These are phyloP conservation scores for Voacanga thouarsii DNA, from an alignment of 257 asterid genomes.

Conservation along the genomic window DNA sequence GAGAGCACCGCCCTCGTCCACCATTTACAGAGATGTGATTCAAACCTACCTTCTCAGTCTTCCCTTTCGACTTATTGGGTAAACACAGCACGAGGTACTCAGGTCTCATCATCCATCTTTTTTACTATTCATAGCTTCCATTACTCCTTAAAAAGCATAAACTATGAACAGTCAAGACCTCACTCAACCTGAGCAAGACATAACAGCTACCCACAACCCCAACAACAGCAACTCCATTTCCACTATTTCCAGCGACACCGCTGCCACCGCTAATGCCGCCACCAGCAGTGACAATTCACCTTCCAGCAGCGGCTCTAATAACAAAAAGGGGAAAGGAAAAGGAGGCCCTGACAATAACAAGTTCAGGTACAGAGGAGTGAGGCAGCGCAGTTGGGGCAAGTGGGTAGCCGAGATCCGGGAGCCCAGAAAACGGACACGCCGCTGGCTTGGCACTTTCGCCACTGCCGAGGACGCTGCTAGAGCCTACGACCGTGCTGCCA, in stretches of 20 bases:
- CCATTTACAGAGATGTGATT: constrained; percentile 44
- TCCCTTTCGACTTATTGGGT: constrained; percentile 50
- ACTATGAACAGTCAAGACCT: constrained; percentile 57
- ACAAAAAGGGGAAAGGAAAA: constrained; percentile 44
- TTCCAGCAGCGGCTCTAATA: neutral
- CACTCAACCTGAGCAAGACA: constrained; percentile 3
- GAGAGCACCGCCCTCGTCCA: constrained; percentile 70
- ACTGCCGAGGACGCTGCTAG: constrained; percentile 98
- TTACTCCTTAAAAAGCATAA: constrained; percentile 35
- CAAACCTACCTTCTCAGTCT: constrained; percentile 21
- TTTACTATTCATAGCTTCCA: constrained; percentile 21
- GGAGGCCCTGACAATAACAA: constrained; percentile 91
- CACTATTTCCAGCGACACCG: neutral
- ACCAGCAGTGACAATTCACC: constrained; percentile 16
- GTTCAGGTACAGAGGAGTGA: constrained; percentile 73
- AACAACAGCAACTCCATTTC: neutral
- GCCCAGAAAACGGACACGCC: constrained; percentile 64
- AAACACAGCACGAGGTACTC: constrained; percentile 45
- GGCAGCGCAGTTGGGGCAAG: constrained; percentile 98
- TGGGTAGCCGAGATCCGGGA: constrained; percentile 99
- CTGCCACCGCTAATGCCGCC: constrained; percentile 9
- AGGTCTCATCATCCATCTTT: constrained; percentile 13
- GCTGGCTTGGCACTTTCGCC: constrained; percentile 89
- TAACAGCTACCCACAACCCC: neutral
- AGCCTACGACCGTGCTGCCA: constrained; percentile 96